Base-by-base conservation (phyloP, 257 asterid genomes). In the Leonotis leonurus region DNA sequence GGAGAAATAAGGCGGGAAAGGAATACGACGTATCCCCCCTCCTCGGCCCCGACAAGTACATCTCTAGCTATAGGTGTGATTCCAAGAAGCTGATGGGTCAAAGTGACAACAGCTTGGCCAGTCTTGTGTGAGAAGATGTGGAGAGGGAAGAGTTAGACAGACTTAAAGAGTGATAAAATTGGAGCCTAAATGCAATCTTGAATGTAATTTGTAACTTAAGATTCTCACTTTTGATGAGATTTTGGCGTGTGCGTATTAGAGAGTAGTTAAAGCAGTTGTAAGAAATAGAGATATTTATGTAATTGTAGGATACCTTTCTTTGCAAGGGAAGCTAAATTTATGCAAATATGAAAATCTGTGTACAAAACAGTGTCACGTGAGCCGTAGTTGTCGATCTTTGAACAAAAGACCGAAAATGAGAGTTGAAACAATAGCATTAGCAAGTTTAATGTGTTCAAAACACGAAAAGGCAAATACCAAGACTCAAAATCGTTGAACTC, bases 11-110 rank as follows among this genome's bases (percentile, higher is more conserved):
- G 61, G 53, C 9, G 5, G 74, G 76, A 14, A 63, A 48, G 8
- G 90, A 81, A 27, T 62, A 63, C 37, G 95, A 81, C 12, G 80
- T 72, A n/a, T 74, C 78, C 3, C 96, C 97, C 2, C 85, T 85
- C 4, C 88, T 86, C 8, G 81, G 81, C 8, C 75, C 70, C 3
- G 86, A 67, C n/a, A 83, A 78, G 77, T 87, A 87, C 40, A 56
- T 87, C 29, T 39, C 79, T 10, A 85, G 85, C 54, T 87, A 84
- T 48, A 70, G 73, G 75, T 77, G 85, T 56, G 65, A 74, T 57
- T 76, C 84, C 3, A 81, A 65, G 69, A 85, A 78, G 84, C 50
- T 81, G 13, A 26, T 68, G 40, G 81, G 64, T 68, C 75, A 43
- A 14, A 72, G 73, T 46, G 82, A 75, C 41, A 73, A 37, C 49